These are phyloP conservation scores for Curvularia hawaiiensis DNA, from an alignment of 2,329 filamentous ascomycete species.

Conservation along the genomic window DNA sequence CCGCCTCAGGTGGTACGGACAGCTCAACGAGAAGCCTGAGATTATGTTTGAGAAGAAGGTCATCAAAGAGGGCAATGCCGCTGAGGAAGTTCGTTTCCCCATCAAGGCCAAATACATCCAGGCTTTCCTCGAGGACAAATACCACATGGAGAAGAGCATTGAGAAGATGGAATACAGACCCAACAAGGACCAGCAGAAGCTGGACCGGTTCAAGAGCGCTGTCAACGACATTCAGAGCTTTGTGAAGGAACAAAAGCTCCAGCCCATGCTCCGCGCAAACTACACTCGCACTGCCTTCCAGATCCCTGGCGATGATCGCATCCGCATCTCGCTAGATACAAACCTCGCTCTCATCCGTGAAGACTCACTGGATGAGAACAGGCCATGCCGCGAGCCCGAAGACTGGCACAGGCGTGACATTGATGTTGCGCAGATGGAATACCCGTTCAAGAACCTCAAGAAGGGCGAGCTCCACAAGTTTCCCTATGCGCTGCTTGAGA, in stretches of 20 bases:
- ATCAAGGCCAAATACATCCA: slow-evolving; percentile 96
- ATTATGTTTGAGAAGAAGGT: slow-evolving; percentile 90
- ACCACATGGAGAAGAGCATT: slow-evolving; percentile 89
- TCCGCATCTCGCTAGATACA: slow-evolving; percentile 92
- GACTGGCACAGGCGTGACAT: slow-evolving; percentile 94
- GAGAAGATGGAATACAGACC: slow-evolving; percentile 81
- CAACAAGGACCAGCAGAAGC: slow-evolving; percentile 68
- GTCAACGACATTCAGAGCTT: slow-evolving; percentile 81
- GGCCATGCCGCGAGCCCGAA: slow-evolving; percentile 86
- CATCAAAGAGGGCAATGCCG: slow-evolving; percentile 75
- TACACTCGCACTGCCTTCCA: slow-evolving; percentile 96
- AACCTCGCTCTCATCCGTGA: slow-evolving; percentile 84
- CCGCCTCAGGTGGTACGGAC: slow-evolving; percentile 89
- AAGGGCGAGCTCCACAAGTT: slow-evolving; percentile 92
- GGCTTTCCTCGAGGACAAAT: slow-evolving; percentile 82
- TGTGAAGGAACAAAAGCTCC: slow-evolving; percentile 75
- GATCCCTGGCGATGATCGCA: slow-evolving; percentile 87
- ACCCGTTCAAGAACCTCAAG: slow-evolving; percentile 84
- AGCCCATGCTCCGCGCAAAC: slow-evolving; percentile 87
- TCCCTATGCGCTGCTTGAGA: slow-evolving; percentile 88
- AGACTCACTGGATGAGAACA: slow-evolving; percentile 74
- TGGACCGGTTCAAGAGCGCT: slow-evolving; percentile 71
- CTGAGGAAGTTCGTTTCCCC: slow-evolving; percentile 77
- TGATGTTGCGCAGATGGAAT: slow-evolving; percentile 80
- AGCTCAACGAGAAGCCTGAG: slow-evolving; percentile 76